Percentiles rank a stretch among this genome's conserved stretches.
These are phyloP conservation scores for Trichosanthes cucumerina DNA, from an alignment of 306 rosid genomes.

Conservation along the genomic window DNA sequence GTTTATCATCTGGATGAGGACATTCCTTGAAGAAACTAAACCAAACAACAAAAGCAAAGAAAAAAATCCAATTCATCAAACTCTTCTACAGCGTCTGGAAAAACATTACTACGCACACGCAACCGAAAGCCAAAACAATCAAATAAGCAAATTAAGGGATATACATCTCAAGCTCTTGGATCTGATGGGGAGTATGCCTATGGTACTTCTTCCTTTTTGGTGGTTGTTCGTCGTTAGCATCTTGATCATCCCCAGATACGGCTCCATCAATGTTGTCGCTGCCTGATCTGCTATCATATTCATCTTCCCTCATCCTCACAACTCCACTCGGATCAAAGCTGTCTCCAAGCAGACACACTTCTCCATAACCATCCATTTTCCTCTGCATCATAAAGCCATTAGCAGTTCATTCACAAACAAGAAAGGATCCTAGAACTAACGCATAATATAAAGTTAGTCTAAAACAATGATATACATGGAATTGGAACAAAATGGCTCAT, in stretches of 20 bases:
- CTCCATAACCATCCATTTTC: conserved; percentile 57
- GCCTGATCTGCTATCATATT: conserved; percentile 74
- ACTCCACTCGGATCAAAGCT: conserved; percentile 37
- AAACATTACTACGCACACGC: neutral
- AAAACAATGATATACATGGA: neutral
- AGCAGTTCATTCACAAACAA: conserved; percentile 4
- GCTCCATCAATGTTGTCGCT: conserved; percentile 64
- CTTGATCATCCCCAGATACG: conserved; percentile 71
- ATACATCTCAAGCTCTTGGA: conserved; percentile 82
- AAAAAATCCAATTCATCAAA: neutral
- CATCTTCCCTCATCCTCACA: conserved; percentile 62
- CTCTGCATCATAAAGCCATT: conserved; percentile 29
- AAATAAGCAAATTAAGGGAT: conserved; percentile 5
- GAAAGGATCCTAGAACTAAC: neutral
- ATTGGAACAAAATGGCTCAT: conserved; percentile 13
- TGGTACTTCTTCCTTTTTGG: conserved; percentile 71
- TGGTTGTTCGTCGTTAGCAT: conserved; percentile 37
- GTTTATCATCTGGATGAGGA: conserved; percentile 96
- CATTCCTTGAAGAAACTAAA: conserved; percentile 76
- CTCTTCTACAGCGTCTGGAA: conserved; percentile 1
- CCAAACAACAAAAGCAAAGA: conserved; percentile 9
- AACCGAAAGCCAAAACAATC: neutral
- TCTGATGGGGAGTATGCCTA: conserved; percentile 76
- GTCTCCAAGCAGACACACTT: conserved; percentile 45
- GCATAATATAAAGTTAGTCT: neutral